These are phyloP conservation scores for Fusarium brevicatenulatum DNA, from an alignment of 2,329 filamentous ascomycete species.

Conservation along the genomic window DNA sequence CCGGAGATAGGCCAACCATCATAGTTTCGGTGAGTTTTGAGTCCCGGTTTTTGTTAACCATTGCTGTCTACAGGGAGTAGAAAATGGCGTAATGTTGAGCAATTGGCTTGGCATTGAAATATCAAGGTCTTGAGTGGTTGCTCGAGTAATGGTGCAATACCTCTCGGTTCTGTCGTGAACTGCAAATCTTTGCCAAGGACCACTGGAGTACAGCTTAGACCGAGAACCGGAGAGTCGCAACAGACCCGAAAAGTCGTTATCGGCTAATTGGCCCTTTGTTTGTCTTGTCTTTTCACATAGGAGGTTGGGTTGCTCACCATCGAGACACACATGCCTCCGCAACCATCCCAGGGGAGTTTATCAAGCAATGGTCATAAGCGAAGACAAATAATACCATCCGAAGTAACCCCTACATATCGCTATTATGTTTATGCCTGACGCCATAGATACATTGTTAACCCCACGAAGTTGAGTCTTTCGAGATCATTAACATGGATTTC, in stretches of 20 bases:
- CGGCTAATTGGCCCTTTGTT: neutral
- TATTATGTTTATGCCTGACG: neutral
- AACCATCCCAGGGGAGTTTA: neutral
- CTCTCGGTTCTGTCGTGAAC: neutral
- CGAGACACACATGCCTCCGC: neutral
- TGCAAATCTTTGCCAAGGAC: neutral
- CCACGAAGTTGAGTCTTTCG: neutral
- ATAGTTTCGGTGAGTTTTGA: neutral
- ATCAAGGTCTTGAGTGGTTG: neutral
- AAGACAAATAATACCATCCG: neutral
- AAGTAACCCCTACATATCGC: neutral
- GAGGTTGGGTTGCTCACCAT: neutral
- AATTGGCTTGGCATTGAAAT: neutral
- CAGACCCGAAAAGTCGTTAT: too few relatives aligned
- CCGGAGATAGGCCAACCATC: neutral
- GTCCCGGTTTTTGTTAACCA: accelerated
- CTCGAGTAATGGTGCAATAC: neutral
- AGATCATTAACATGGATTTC: neutral
- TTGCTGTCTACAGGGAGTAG: neutral
- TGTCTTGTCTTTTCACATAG: neutral
- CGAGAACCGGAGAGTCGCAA: neutral
- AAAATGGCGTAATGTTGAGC: neutral
- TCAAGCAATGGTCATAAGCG: neutral
- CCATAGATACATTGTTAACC: neutral
- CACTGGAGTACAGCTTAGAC: too few relatives aligned